phyloP scores from a whole-genome alignment of 768 basidiomycete genomes.

The Dacryopinax primogenitus region DNA sequence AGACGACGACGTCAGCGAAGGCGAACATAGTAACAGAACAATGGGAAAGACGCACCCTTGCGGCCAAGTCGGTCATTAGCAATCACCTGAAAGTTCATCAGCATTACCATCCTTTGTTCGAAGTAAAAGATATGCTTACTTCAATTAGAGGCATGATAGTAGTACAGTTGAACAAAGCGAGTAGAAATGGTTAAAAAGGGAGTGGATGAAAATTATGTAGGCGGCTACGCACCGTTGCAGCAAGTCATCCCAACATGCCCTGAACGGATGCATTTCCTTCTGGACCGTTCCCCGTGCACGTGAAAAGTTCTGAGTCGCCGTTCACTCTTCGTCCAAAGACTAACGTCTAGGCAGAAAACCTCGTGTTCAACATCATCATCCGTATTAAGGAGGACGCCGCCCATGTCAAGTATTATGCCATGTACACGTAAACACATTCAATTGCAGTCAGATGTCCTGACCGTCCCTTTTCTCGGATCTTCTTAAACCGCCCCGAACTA shows the following conservation, averaged over 20 bases:
- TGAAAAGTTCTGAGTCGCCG: not conserved
- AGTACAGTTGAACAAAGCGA: not conserved
- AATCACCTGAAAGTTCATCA: conserved; percentile 48
- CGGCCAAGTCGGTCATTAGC: conserved; percentile 91
- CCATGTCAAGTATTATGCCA: not conserved
- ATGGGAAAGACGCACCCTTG: conserved; percentile 48
- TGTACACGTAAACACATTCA: conserved; percentile 9
- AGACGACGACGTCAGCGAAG: not conserved
- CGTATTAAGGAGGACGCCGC: not conserved
- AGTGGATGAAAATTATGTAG: not conserved
- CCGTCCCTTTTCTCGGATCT: not conserved
- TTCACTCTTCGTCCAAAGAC: not conserved
- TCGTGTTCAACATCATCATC: no score
- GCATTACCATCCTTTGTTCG: not conserved
- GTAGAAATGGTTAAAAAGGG: not conserved
- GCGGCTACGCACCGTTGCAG: not conserved
- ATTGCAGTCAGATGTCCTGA: not conserved
- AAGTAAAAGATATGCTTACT: conserved; percentile 17
- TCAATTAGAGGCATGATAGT: conserved; percentile 26
- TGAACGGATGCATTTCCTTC: not conserved
- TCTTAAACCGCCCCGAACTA: not conserved
- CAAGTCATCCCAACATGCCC: not conserved
- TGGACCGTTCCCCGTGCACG: not conserved
- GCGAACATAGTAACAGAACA: not conserved
- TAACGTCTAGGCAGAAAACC: not conserved